Evolutionary conservation across 2,329 filamentous ascomycete species (phyloP).

Genomic region (Penicillium janthinellum): DNA sequence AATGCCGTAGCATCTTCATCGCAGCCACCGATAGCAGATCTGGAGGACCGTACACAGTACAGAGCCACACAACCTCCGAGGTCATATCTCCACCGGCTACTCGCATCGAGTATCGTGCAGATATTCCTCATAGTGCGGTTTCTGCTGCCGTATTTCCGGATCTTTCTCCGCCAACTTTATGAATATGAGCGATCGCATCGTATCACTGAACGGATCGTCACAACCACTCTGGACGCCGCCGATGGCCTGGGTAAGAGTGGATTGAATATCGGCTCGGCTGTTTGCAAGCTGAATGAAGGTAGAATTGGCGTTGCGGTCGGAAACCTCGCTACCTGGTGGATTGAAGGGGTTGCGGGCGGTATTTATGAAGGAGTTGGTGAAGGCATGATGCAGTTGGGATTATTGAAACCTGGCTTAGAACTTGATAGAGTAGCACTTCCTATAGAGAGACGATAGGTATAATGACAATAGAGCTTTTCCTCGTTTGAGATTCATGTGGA

Average conservation of each 20-base stretch:
- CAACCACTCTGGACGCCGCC: constrained; percentile 54
- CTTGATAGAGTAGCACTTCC: constrained; percentile 18
- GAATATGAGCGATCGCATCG: constrained; percentile 67
- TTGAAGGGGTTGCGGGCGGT: constrained; percentile 66
- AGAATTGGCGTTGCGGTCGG: constrained; percentile 62
- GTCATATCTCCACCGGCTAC: constrained; percentile 61
- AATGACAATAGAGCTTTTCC: background rate
- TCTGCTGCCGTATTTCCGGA: constrained; percentile 62
- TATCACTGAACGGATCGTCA: constrained; percentile 61
- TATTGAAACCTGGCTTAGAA: constrained; percentile 23
- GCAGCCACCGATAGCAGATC: background rate
- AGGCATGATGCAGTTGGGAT: constrained; percentile 53
- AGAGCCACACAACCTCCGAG: constrained; percentile 7
- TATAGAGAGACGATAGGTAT: constrained; percentile 9
- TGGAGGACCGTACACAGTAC: background rate
- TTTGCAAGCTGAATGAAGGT: constrained; percentile 65
- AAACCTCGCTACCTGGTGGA: constrained; percentile 61
- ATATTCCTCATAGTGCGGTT: constrained; percentile 63
- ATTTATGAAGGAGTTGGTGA: constrained; percentile 65
- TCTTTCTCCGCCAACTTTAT: constrained; percentile 57
- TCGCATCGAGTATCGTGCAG: constrained; percentile 60
- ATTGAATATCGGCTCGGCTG: constrained; percentile 55
- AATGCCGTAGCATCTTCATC: constrained; percentile 12
- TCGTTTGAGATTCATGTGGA: background rate
- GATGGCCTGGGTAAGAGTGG: constrained; percentile 57